These are phyloP conservation scores for Amanita molliuscula DNA, from an alignment of 768 basidiomycete genomes.

Conservation along the genomic window DNA sequence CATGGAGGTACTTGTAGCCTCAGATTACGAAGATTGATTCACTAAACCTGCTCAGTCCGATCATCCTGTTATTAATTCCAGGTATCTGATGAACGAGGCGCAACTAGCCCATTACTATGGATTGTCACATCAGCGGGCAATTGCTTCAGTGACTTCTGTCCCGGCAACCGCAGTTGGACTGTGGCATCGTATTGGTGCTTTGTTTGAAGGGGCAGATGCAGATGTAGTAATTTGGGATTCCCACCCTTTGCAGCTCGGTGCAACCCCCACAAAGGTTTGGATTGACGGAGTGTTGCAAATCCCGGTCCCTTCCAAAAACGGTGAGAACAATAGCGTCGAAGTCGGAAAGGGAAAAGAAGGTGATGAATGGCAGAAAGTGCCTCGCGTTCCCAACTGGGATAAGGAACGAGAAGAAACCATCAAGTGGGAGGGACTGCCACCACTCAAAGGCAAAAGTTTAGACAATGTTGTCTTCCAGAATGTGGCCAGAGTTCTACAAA, in stretches of 20 bases:
- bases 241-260: constrained; percentile 65
- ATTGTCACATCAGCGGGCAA: constrained; percentile 43
- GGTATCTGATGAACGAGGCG: constrained; percentile 65
- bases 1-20: constrained; percentile 48
- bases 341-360: constrained; percentile 35
- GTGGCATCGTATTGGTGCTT: constrained; percentile 60
- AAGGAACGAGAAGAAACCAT: constrained; percentile 49
- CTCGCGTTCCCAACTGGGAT: constrained; percentile 53
- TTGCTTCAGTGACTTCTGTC: constrained; percentile 56
- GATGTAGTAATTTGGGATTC: constrained; percentile 74
- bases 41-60: constrained; percentile 31
- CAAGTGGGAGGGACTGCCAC: constrained; percentile 62
- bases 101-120: constrained; percentile 64
- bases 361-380: constrained; percentile 33
- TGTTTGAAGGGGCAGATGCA: constrained; percentile 47
- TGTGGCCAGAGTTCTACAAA: constrained; percentile 43
- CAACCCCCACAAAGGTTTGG: constrained; percentile 68
- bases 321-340: constrained; percentile 28
- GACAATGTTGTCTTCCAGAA: constrained; percentile 50
- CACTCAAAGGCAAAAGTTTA: constrained; percentile 31
- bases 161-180: constrained; percentile 62
- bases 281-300: constrained; percentile 81
- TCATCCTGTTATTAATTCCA: constrained; percentile 49
- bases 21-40: not conserved
- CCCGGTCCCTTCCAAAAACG: constrained; percentile 28